These are phyloP conservation scores for Tetrapisispora taiwanensis DNA, from an alignment of 805 yeast genomes.

Conservation along the genomic window DNA sequence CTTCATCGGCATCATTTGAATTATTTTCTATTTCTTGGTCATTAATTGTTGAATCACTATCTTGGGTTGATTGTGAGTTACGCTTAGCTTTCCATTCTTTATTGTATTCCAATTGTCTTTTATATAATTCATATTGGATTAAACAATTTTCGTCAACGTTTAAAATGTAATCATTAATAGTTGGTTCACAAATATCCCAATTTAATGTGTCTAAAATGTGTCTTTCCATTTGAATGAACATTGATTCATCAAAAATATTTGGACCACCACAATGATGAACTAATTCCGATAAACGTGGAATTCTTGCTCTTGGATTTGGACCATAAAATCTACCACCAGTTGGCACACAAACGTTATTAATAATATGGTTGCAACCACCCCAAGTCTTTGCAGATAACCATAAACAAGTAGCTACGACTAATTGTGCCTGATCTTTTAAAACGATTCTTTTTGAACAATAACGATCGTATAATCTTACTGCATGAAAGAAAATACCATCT, in stretches of 20 bases:
- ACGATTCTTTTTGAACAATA: slow-evolving; percentile 82
- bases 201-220: slow-evolving; percentile 60
- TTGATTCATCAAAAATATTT: slow-evolving; percentile 44
- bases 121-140: slow-evolving; percentile 27
- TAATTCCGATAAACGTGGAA: slow-evolving; percentile 63
- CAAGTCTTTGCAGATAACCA: slow-evolving; percentile 83
- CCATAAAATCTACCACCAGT: slow-evolving; percentile 52
- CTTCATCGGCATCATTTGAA: slow-evolving; percentile 1
- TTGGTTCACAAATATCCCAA: slow-evolving; percentile 62
- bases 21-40: not conserved
- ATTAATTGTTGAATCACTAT: slow-evolving; percentile 15
- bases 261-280: slow-evolving; percentile 57
- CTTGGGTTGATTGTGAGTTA: slow-evolving; percentile 12
- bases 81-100: slow-evolving; percentile 12
- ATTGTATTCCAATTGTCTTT: slow-evolving; percentile 22
- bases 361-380: slow-evolving; percentile 61
- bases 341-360: slow-evolving; percentile 37
- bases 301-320: slow-evolving; percentile 61
- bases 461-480: slow-evolving; percentile 71
- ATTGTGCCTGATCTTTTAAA: slow-evolving; percentile 73
- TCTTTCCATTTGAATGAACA: slow-evolving; percentile 65
- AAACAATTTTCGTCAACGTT: slow-evolving; percentile 34
- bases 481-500: slow-evolving; percentile 55
- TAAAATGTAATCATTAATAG: slow-evolving; percentile 37
- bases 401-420: slow-evolving; percentile 79